These are phyloP conservation scores for Phytophthora palmivora DNA, from an alignment of 352 stramenopile genomes.

Conservation along the genomic window DNA sequence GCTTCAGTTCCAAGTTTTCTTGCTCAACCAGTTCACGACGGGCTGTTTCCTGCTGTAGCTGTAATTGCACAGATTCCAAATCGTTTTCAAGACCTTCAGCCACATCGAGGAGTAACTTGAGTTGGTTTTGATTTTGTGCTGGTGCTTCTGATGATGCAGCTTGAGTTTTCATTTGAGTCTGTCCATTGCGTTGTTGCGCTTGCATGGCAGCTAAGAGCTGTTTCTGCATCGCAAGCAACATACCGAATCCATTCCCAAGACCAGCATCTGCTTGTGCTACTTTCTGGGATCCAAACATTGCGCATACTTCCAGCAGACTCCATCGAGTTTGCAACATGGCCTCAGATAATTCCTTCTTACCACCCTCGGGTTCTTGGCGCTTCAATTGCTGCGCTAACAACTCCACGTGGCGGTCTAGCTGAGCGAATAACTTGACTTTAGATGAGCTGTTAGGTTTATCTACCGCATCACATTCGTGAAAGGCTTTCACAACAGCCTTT, in stretches of 20 bases:
- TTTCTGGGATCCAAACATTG: slow-evolving; percentile 54
- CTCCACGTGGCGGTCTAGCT: slow-evolving; percentile 68
- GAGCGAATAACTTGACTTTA: slow-evolving; percentile 49
- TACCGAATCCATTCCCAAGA: slow-evolving; percentile 47
- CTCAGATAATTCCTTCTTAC: slow-evolving; percentile 21
- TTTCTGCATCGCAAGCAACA: slow-evolving; percentile 55
- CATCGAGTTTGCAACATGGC: slow-evolving; percentile 55
- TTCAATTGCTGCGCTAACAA: slow-evolving; percentile 52
- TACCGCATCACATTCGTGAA: slow-evolving; percentile 44
- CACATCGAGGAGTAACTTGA: slow-evolving; percentile 71
- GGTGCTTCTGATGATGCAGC: slow-evolving; percentile 1
- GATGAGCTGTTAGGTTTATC: slow-evolving; percentile 5
- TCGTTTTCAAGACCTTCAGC: slow-evolving; percentile 70
- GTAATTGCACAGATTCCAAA: slow-evolving; percentile 50
- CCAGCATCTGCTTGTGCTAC: slow-evolving; percentile 35
- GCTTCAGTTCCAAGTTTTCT: slow-evolving; percentile 55
- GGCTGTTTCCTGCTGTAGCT: slow-evolving; percentile 57
- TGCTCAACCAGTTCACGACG: slow-evolving; percentile 53
- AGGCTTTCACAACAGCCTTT: slow-evolving; percentile 56
- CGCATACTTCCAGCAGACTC: slow-evolving; percentile 61
- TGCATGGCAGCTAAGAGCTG: slow-evolving; percentile 58
- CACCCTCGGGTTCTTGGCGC: slow-evolving; percentile 34
- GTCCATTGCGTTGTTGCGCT: slow-evolving; percentile 16
- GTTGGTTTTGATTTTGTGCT: slow-evolving; percentile 48
- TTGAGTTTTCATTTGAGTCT: slow-evolving; percentile 20